These are phyloP conservation scores for Tritrichomonas foetus DNA, from an alignment of 208 protist species.

Conservation along the genomic window DNA sequence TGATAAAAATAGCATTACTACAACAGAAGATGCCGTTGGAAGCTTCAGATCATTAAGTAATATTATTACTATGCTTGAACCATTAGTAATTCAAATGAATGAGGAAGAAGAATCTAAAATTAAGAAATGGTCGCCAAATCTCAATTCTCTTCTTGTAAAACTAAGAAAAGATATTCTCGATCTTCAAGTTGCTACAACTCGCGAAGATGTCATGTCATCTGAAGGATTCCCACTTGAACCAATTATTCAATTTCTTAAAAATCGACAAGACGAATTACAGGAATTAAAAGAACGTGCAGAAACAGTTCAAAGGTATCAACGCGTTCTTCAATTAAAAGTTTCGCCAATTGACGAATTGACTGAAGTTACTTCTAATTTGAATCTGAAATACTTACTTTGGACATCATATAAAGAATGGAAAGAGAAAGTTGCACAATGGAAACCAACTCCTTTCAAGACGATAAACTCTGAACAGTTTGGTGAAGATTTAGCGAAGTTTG, in stretches of 20 bases:
- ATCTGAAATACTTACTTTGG: not conserved
- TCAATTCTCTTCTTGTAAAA: not conserved
- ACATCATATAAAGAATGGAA: conserved; percentile 11
- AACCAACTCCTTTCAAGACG: not conserved
- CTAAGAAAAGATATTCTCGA: not conserved
- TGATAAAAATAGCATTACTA: not conserved
- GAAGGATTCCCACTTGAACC: not conserved
- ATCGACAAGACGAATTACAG: not conserved
- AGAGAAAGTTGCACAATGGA: not conserved
- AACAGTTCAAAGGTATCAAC: not conserved
- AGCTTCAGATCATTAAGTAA: not conserved
- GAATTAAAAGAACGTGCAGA: not conserved
- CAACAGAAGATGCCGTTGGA: not conserved
- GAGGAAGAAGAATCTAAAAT: conserved; percentile 32
- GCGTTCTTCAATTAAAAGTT: not conserved
- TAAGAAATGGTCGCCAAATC: not conserved
- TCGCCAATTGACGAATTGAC: conserved; percentile 3
- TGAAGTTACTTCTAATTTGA: not conserved
- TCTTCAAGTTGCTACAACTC: not conserved
- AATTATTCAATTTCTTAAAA: not conserved
- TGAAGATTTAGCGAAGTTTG: not conserved
- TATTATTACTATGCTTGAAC: not conserved
- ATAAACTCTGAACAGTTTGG: not conserved
- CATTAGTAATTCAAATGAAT: not conserved
- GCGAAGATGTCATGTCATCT: not conserved